These are phyloP conservation scores for Paraglomus brasilianum DNA, from an alignment of 192 early-diverging fungal genomes.

Conservation along the genomic window DNA sequence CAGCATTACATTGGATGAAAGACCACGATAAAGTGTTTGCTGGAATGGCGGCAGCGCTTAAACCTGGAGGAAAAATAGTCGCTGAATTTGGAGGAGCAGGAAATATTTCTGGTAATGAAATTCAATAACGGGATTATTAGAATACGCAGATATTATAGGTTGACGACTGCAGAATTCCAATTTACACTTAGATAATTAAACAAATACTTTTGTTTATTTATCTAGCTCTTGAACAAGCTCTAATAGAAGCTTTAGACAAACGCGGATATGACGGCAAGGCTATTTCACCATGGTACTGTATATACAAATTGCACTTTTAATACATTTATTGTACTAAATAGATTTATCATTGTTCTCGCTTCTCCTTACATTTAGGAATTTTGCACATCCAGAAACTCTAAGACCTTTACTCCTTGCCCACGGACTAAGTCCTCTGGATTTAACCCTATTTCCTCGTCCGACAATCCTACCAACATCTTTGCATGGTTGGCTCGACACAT, in stretches of 20 bases:
- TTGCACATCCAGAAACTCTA: slow-evolving; percentile 51
- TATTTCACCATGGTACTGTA: slow-evolving; percentile 40
- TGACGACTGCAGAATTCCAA: slow-evolving; percentile 25
- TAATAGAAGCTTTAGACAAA: slow-evolving; percentile 43
- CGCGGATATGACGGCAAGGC: slow-evolving; percentile 43
- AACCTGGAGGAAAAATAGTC: slow-evolving; percentile 57
- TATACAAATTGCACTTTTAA: no score
- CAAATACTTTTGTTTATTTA: no score
- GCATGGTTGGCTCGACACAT: slow-evolving; percentile 64
- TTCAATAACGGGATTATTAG: neutral
- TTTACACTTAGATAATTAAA: slow-evolving; percentile 15
- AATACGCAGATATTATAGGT: slow-evolving; percentile 32
- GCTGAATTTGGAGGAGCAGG: slow-evolving; percentile 56
- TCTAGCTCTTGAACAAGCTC: slow-evolving; percentile 35
- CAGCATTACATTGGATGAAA: slow-evolving; percentile 75
- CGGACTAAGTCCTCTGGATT: slow-evolving; percentile 47
- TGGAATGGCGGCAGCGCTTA: slow-evolving; percentile 53
- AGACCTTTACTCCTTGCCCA: slow-evolving; percentile 45
- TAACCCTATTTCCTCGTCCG: slow-evolving; percentile 52
- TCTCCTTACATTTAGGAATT: slow-evolving; percentile 37
- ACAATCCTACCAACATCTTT: slow-evolving; percentile 57
- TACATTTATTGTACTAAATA: neutral
- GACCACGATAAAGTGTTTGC: slow-evolving; percentile 57
- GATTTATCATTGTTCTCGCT: neutral
- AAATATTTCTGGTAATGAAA: slow-evolving; percentile 37